phyloP scores from a whole-genome alignment of 2,329 filamentous ascomycete genomes.

The Tolypocladium inflatum region DNA sequence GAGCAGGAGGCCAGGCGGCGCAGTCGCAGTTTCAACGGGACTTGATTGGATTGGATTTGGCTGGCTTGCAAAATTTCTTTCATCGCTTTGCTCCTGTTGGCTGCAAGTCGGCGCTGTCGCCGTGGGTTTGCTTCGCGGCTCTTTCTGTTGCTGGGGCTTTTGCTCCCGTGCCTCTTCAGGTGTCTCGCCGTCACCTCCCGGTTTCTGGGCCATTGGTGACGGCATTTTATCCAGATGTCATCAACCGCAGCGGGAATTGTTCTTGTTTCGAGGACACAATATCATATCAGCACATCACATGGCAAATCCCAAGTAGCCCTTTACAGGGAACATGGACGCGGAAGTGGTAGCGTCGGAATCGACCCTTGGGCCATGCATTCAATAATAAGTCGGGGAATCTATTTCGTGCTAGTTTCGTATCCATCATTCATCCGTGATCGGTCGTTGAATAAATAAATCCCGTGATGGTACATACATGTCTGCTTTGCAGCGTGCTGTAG shows the following conservation, averaged over 20 bases:
- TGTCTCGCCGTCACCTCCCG: not conserved
- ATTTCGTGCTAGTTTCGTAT: not conserved
- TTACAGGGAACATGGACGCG: not conserved
- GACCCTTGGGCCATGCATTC: no score
- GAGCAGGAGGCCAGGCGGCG: constrained; percentile 36
- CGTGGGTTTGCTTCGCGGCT: not conserved
- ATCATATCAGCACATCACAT: not conserved
- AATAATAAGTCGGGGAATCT: not conserved
- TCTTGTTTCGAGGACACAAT: not conserved
- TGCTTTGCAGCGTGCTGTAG: not conserved
- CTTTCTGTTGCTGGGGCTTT: not conserved
- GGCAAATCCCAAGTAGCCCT: no score
- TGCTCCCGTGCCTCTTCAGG: not conserved
- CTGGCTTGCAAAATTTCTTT: not conserved
- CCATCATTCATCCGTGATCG: not conserved
- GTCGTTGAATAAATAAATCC: not conserved
- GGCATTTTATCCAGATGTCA: not conserved
- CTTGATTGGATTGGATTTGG: not conserved
- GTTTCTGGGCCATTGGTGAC: not conserved
- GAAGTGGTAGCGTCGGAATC: not conserved
- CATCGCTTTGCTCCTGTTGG: not conserved
- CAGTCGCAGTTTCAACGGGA: constrained; percentile 20
- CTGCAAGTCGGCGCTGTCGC: not conserved
- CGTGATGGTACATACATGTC: not conserved
- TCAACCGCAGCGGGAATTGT: not conserved